Base-by-base conservation (phyloP, 805 yeast species). In the Cyberlindnera xylosilytica region DNA sequence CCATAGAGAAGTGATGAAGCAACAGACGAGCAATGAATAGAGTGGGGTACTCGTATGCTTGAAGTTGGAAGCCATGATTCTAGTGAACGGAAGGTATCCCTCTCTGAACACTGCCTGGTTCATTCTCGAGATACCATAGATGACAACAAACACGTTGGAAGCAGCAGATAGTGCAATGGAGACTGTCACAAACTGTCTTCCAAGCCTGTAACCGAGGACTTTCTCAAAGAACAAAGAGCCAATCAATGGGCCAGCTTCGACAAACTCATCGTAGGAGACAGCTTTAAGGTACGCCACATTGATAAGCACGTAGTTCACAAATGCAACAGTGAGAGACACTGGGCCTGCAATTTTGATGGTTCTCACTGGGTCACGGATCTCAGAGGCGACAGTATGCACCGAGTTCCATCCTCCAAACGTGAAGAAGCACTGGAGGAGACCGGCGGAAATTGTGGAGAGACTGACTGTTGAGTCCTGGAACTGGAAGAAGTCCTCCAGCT, bases 21-120 rank as follows among this genome's bases (percentile, higher is more conserved):
- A 62, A 37, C 68, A 63, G 1, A 66, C 39, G 1, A 64, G 27
- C 20, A 80, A 57, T 0, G 81, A 64, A 15, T 74, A 74, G 18
- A 80, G 55, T 3, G 87, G 86, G 1, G 83, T 77, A 17, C 74
- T 75, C 9, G 51, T 42, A 44, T 58, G 62, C 1, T 81, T 81
- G 67, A 71, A 68, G 48, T 79, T 79, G 6, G 77, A 70, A 1
- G 83, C 77, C 72, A 79, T 64, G 24, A 64, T 49, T 18, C 52
- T 54, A 3, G 81, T 70, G 42, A 65, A 75, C 9, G 87, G 87
- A 12, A 79, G 53, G 43, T 68, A 76, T 0, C 86, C 86, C 51
- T 79, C 85, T 43, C 83, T 65, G 50, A 81, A 79, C 4, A 76
- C 74, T 57, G 80, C 86, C 55, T 81, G 87, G 48, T 76, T 76